phyloP scores from a whole-genome alignment of 805 yeast species.

The Blastobotrys americana region DNA sequence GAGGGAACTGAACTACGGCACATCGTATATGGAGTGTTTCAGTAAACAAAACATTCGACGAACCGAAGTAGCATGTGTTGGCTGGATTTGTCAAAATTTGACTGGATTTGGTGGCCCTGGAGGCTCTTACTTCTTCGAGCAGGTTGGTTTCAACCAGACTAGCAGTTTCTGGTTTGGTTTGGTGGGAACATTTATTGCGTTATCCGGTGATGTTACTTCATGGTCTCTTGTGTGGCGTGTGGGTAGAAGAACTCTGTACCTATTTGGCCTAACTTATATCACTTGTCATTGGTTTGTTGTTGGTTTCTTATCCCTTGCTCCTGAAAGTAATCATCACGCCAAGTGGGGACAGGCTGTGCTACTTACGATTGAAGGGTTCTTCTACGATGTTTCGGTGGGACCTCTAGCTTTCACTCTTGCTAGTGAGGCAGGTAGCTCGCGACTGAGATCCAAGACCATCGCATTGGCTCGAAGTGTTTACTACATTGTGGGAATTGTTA shows the following conservation, averaged over 20 bases:
- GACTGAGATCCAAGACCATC: conserved; percentile 37
- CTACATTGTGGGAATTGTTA: conserved; percentile 27
- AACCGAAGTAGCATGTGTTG: conserved; percentile 41
- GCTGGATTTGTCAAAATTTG: conserved; percentile 38
- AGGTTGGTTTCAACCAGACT: conserved; percentile 17
- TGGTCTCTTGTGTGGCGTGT: conserved; percentile 18
- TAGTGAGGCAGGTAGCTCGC: conserved; percentile 37
- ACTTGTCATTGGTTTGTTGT: conserved; percentile 10
- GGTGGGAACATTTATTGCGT: conserved; percentile 40
- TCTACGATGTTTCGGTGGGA: conserved; percentile 39
- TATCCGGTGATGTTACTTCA: conserved; percentile 35
- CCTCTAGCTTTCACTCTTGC: conserved; percentile 37
- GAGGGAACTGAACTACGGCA: conserved; percentile 9
- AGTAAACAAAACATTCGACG: conserved; percentile 41
- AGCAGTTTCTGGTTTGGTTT: conserved; percentile 37
- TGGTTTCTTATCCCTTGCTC: conserved; percentile 14
- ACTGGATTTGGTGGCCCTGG: conserved; percentile 13
- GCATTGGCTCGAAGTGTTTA: conserved; percentile 33
- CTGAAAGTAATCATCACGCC: conserved; percentile 15
- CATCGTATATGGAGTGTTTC: conserved; percentile 37
- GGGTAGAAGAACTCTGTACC: conserved; percentile 22
- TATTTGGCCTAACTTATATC: conserved; percentile 11
- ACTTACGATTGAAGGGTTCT: conserved; percentile 38
- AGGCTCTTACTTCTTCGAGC: conserved; percentile 17
- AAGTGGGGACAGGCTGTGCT: conserved; percentile 35